phyloP scores from a whole-genome alignment of 2,329 filamentous ascomycete species.

The Colletotrichum camelliae region DNA sequence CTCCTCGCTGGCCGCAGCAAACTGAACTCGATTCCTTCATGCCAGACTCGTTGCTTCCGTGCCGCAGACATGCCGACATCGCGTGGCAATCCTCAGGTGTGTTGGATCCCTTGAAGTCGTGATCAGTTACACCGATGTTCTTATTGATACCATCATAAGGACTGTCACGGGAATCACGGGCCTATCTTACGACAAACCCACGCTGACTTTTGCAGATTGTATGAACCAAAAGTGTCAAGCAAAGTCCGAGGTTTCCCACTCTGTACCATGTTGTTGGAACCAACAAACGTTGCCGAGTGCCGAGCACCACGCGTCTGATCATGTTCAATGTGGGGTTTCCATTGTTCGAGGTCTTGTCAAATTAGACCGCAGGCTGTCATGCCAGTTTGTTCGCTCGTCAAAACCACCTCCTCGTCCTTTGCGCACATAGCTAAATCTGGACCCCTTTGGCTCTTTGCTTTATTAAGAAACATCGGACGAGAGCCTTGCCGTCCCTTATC shows the following conservation, averaged over 20 bases:
- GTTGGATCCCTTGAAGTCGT: neutral
- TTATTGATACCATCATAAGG: neutral
- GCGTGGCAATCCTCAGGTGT: neutral
- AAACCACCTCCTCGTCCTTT: neutral
- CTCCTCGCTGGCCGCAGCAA: neutral
- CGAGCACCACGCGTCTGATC: neutral
- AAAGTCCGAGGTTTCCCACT: neutral
- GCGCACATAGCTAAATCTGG: neutral
- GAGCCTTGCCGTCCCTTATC: neutral
- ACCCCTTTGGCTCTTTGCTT: neutral
- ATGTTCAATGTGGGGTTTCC: neutral
- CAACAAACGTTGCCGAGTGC: neutral
- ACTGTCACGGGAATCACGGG: neutral
- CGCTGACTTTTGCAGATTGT: neutral
- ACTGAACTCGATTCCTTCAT: neutral
- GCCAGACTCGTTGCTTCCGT: neutral
- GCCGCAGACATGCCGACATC: neutral
- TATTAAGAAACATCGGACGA: neutral
- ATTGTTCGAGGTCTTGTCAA: neutral
- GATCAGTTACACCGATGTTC: neutral
- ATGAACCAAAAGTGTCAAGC: neutral
- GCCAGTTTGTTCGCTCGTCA: neutral
- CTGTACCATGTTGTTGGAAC: neutral
- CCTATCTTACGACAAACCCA: neutral
- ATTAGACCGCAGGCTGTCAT: neutral